Conservation (phyloP, 257 asterid genomes). For the Rauvolfia tetraphylla region DNA sequence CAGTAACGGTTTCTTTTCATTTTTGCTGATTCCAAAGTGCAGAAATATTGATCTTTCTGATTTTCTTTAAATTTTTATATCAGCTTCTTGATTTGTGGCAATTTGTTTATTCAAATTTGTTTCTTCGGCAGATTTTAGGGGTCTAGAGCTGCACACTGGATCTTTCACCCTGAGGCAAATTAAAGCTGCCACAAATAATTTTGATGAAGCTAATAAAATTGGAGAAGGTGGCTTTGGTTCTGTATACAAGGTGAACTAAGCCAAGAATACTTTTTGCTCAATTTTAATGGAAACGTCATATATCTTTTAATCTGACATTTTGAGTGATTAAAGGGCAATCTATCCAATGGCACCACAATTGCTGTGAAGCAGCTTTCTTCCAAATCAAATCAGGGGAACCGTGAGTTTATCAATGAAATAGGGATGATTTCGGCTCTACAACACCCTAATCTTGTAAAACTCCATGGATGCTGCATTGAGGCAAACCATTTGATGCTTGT, state of each 20-base stretch:
- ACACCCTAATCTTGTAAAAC: slow-evolving; percentile 10
- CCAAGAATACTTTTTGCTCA: background rate
- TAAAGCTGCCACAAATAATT: slow-evolving; percentile 4
- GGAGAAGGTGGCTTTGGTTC: slow-evolving; percentile 10
- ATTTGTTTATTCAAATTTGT: background rate
- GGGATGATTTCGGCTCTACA: slow-evolving; percentile 3
- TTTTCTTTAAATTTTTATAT: no score
- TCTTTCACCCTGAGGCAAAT: background rate
- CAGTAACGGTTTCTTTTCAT: no score
- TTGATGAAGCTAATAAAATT: slow-evolving; percentile 3
- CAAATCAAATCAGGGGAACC: slow-evolving; percentile 6
- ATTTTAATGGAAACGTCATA: background rate
- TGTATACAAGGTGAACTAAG: background rate
- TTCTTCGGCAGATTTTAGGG: background rate
- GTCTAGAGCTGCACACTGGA: background rate
- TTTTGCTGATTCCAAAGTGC: no score
- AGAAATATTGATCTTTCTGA: no score
- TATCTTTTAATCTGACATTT: background rate
- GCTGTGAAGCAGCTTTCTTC: slow-evolving; percentile 4
- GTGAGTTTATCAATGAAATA: slow-evolving; percentile 5
- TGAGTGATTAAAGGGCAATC: background rate
- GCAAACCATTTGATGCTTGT: background rate
- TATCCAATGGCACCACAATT: background rate
- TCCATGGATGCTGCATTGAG: slow-evolving; percentile 1
- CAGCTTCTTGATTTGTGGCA: no score